Evolutionary conservation across 495 filamentous ascomycete genomes (phyloP), one percentile per base, ranked within the genome.

Genomic region (Aspergillus ostianus): DNA sequence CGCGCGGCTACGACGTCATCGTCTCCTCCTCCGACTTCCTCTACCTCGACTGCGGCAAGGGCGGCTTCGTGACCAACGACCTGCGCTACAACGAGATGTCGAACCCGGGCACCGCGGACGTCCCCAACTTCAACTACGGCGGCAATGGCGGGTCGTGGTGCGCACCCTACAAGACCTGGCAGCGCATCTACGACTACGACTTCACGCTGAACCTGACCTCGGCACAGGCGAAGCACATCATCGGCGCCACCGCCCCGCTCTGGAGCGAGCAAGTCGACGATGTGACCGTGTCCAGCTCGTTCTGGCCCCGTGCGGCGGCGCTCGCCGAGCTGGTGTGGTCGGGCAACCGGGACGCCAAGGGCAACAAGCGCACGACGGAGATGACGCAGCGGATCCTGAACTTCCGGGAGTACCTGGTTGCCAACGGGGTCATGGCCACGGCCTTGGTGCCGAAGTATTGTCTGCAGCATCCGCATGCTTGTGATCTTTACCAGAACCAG

Each of bases 151-250:
- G 81, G n/a, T 78, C 74, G 58, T 85, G 82, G 82, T 85, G 82
- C 62, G 80, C 75, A 0, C 82, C 82, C 0, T 85, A 85, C 72
- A 85, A 85, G 65, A 82, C 80, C 61, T 85, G 82, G 82, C 82
- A 85, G 62, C 80, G 82, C 18, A 83, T 85, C 69, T 85, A 85
- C 70, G 79, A 82, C 70, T 85, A 77, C 67, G 82, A 85, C 58
- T 85, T 85, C 67, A 80, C 80, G 13, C 55, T 63, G 20, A 79
- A 79, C 58, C 76, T 85, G 20, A 80, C 80, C 23, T 63, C 56
- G 2, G 56, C 67, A 0, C 74, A 85, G 57, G 73, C 73, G 0
- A 61, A 70, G 45, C 81, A 80, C 56, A 57, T 85, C 46, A 66
- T 82, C 27, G 82, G 82, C 36, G 80, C 76, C 19, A 72, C 74